These are phyloP conservation scores for Brassica hybrid DNA, from an alignment of 441 rosid species.

Conservation along the genomic window DNA sequence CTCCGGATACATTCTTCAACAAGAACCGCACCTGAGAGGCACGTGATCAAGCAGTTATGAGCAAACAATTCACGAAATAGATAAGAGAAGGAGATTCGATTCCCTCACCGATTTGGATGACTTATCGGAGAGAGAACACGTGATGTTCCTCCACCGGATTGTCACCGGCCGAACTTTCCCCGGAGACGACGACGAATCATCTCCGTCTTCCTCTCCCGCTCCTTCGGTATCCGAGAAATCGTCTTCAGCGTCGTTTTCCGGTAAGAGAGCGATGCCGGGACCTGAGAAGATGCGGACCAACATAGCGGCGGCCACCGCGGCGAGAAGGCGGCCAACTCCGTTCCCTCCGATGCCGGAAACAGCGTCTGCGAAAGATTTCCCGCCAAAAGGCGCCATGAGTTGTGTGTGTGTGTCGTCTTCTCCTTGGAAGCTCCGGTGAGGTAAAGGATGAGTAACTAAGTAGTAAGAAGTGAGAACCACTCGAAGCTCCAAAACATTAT, in stretches of 20 bases:
- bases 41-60: slow-evolving; percentile 8
- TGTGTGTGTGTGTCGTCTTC: slow-evolving; percentile 38
- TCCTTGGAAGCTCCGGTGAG: slow-evolving; percentile 39
- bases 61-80: neutral
- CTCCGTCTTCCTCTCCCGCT: slow-evolving; percentile 42
- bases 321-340: slow-evolving; percentile 67
- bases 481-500: slow-evolving; percentile 35
- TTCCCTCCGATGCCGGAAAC: slow-evolving; percentile 70
- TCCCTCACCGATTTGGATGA: slow-evolving; percentile 69
- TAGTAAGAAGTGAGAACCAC: slow-evolving; percentile 18
- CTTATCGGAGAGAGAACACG: slow-evolving; percentile 84
- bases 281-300: slow-evolving; percentile 39
- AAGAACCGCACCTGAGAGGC: slow-evolving; percentile 71
- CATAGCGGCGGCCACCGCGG: slow-evolving; percentile 76
- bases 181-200: slow-evolving; percentile 43
- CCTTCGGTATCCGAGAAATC: slow-evolving; percentile 38
- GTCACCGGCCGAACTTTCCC: slow-evolving; percentile 71
- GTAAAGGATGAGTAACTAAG: slow-evolving; percentile 24
- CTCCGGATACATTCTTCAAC: slow-evolving; percentile 81
- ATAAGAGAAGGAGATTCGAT: neutral
- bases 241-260: slow-evolving; percentile 55
- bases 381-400: slow-evolving; percentile 66
- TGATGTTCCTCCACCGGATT: slow-evolving; percentile 82
- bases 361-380: slow-evolving; percentile 65
- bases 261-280: slow-evolving; percentile 65